phyloP scores from a whole-genome alignment of 2,329 filamentous ascomycete species.

The Verticillium isaacii region DNA sequence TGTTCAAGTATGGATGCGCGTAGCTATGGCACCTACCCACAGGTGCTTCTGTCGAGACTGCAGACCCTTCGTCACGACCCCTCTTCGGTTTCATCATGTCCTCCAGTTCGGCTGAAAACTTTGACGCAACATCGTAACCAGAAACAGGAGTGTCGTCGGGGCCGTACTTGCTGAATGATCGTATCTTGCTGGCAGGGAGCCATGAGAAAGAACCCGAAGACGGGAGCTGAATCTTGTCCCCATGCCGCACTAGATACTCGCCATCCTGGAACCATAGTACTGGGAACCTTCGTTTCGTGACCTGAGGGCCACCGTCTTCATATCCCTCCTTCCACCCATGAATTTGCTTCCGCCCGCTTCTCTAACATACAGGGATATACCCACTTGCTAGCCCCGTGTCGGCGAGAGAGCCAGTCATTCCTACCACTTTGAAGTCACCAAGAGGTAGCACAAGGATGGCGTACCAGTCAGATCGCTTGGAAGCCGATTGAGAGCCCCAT shows the following conservation, averaged over 20 bases:
- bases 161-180: neutral
- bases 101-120: neutral
- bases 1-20: neutral
- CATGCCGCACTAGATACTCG: neutral
- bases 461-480: neutral
- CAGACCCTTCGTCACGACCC: neutral
- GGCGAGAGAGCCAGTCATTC: neutral
- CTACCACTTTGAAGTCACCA: neutral
- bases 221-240: neutral
- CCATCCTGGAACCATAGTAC: neutral
- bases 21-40: neutral
- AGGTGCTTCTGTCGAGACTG: neutral
- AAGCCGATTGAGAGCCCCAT: neutral
- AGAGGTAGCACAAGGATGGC: neutral
- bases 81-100: neutral
- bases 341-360: neutral
- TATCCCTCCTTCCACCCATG: neutral
- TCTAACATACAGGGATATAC: neutral
- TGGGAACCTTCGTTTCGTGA: neutral
- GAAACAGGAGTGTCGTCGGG: neutral
- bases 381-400: neutral
- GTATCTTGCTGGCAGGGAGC: neutral
- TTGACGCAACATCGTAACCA: neutral
- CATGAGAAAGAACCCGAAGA: neutral
- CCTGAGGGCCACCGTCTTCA: neutral